Evolutionary conservation across 108 stramenopile species (phyloP).

Genomic region (Seminavis robusta): DNA sequence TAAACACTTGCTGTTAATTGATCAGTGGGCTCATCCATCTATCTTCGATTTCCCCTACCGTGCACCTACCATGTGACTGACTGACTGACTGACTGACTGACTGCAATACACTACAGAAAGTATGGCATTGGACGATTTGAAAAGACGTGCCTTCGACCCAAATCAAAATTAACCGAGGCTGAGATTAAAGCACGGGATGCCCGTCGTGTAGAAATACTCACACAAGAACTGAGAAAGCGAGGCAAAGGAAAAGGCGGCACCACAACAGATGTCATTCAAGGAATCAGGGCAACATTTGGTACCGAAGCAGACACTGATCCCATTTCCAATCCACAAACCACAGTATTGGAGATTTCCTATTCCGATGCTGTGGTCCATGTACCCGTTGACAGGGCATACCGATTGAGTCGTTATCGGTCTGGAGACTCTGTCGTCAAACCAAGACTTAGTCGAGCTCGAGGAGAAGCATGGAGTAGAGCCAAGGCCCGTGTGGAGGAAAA

Average conservation of each 20-base stretch:
- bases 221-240: slow-evolving; percentile 33
- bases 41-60: too few relatives aligned
- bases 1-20: too few relatives aligned
- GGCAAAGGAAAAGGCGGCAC: slow-evolving; percentile 15
- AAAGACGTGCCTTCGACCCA: slow-evolving; percentile 52
- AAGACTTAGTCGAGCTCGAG: slow-evolving; percentile 59
- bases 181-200: slow-evolving; percentile 46
- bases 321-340: slow-evolving; percentile 67
- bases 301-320: slow-evolving; percentile 69
- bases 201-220: slow-evolving; percentile 57
- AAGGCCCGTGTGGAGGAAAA: slow-evolving; percentile 69
- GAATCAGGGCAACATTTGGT: slow-evolving; percentile 54
- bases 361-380: slow-evolving; percentile 74
- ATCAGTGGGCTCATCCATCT: too few relatives aligned
- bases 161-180: slow-evolving; percentile 52
- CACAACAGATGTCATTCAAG: slow-evolving; percentile 49
- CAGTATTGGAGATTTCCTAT: slow-evolving; percentile 74
- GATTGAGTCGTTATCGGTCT: slow-evolving; percentile 72
- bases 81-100: slow-evolving; percentile 6
- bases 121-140: slow-evolving; percentile 83
- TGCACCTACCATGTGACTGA: too few relatives aligned
- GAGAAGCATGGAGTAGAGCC: slow-evolving; percentile 78
- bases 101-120: slow-evolving; percentile 28
- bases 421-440: slow-evolving; percentile 77
- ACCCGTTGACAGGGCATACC: slow-evolving; percentile 78